phyloP scores from a whole-genome alignment of 2,329 filamentous ascomycete genomes.

The Ophiostoma tasmaniense region DNA sequence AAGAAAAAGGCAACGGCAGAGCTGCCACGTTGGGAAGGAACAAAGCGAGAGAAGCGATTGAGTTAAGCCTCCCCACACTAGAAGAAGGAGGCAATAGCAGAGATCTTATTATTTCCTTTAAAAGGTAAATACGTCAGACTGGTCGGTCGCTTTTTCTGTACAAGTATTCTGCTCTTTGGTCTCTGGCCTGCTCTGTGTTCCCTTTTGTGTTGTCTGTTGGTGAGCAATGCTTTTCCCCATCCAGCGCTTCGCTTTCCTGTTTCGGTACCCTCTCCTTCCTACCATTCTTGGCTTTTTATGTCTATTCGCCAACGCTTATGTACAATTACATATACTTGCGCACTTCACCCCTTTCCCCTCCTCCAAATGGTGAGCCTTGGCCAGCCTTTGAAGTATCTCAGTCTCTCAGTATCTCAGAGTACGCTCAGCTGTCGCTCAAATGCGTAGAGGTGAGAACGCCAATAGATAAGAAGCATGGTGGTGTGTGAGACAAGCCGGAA shows the following conservation, averaged over 20 bases:
- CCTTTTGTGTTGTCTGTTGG: not conserved
- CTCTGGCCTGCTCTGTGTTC: not conserved
- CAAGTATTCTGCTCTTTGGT: not conserved
- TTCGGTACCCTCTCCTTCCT: conserved; percentile 3
- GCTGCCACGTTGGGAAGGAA: not conserved
- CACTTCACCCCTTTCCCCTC: not conserved
- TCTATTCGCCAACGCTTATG: not conserved
- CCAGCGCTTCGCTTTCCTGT: conserved; percentile 10
- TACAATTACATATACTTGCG: not conserved
- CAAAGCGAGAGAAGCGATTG: not conserved
- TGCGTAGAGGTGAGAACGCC: conserved; percentile 4
- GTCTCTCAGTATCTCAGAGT: not conserved
- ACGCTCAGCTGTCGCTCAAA: not conserved
- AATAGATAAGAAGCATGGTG: not conserved
- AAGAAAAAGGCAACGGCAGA: not conserved
- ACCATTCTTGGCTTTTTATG: not conserved
- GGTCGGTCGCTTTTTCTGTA: conserved; percentile 1
- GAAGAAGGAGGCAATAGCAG: not conserved
- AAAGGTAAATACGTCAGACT: not conserved
- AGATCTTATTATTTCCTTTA: not conserved
- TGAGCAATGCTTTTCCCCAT: not conserved
- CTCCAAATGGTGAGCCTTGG: not conserved
- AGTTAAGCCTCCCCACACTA: not conserved
- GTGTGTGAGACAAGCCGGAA: not conserved
- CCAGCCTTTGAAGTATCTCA: no score